These are phyloP conservation scores for Hymenoscyphus fraxineus DNA, from an alignment of 2,329 filamentous ascomycete genomes.

Conservation along the genomic window DNA sequence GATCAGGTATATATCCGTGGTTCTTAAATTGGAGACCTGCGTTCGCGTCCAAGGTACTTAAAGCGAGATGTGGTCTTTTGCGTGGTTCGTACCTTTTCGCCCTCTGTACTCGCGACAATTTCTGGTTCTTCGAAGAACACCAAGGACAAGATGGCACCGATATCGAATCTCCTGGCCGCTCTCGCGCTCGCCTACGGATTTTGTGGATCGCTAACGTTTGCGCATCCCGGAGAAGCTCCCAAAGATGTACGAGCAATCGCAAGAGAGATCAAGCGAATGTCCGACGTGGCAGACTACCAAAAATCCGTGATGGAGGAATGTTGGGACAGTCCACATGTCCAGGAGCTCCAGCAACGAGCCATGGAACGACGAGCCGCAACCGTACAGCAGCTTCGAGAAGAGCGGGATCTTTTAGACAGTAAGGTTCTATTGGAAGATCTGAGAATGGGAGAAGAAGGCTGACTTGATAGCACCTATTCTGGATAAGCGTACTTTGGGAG, in stretches of 20 bases:
- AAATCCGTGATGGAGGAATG: conserved; percentile 10
- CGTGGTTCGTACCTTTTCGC: not conserved
- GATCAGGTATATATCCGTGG: not conserved
- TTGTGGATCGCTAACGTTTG: conserved; percentile 9
- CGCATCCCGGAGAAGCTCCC: conserved; percentile 10
- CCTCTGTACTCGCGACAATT: not conserved
- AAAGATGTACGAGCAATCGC: conserved; percentile 7
- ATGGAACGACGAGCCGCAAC: conserved; percentile 11
- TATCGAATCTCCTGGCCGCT: conserved; percentile 7
- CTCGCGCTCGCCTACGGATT: conserved; percentile 12
- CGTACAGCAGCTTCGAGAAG: conserved; percentile 5
- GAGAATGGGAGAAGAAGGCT: not conserved
- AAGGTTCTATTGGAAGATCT: not conserved
- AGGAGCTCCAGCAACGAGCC: conserved; percentile 8
- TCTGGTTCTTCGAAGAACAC: not conserved
- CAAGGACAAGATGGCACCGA: conserved; percentile 11
- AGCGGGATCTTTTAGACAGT: conserved; percentile 12
- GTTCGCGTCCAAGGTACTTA: conserved; percentile 2
- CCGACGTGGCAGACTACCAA: conserved; percentile 12
- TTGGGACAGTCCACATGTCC: conserved; percentile 10
- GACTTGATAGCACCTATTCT: not conserved
- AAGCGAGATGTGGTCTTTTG: not conserved
- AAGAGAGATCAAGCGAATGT: conserved; percentile 11
- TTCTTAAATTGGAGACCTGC: not conserved
- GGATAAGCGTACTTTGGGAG: conserved; percentile 9